Evolutionary conservation across 495 filamentous ascomycete species (phyloP).

Genomic region (Aspergillus mulundensis): DNA sequence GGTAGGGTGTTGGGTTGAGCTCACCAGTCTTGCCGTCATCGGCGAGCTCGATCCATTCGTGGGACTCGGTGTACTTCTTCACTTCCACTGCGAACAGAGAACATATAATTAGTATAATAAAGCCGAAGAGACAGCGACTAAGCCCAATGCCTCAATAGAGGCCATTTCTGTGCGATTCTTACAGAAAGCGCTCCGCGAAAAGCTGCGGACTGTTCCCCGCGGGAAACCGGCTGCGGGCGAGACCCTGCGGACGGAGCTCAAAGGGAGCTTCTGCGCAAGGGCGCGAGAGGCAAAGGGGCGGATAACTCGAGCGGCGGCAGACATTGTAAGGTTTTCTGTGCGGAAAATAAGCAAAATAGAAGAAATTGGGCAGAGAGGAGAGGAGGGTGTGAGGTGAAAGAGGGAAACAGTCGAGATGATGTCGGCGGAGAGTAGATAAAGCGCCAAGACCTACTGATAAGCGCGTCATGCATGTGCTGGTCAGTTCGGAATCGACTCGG

Average conservation of each 20-base stretch:
- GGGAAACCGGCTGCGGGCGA: conserved; percentile 46
- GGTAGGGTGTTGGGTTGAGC: conserved; percentile 8
- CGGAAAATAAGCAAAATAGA: conserved; percentile 13
- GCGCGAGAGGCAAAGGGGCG: conserved; percentile 43
- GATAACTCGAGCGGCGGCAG: conserved; percentile 35
- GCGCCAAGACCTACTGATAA: conserved; percentile 29
- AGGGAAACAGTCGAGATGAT: conserved; percentile 21
- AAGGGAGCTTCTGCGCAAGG: conserved; percentile 41
- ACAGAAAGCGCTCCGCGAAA: conserved; percentile 47
- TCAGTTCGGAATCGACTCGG: conserved; percentile 5
- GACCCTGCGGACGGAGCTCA: conserved; percentile 31
- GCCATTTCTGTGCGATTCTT: conserved; percentile 20
- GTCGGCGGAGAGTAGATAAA: conserved; percentile 20
- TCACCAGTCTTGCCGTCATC: conserved; percentile 58
- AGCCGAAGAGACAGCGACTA: conserved; percentile 3
- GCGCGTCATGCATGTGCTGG: conserved; percentile 4
- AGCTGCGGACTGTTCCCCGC: conserved; percentile 47
- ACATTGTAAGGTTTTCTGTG: conserved; percentile 33
- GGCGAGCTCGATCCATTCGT: conserved; percentile 93
- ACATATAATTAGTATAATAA: conserved; percentile 23
- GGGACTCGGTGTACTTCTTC: conserved; percentile 93
- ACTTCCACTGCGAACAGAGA: conserved; percentile 40
- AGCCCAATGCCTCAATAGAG: conserved; percentile 5
- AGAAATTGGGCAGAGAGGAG: conserved; percentile 22
- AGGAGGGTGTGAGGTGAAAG: conserved; percentile 24